These are phyloP conservation scores for Arctostaphylos glauca DNA, from an alignment of 148 eudicot species.

Conservation along the genomic window DNA sequence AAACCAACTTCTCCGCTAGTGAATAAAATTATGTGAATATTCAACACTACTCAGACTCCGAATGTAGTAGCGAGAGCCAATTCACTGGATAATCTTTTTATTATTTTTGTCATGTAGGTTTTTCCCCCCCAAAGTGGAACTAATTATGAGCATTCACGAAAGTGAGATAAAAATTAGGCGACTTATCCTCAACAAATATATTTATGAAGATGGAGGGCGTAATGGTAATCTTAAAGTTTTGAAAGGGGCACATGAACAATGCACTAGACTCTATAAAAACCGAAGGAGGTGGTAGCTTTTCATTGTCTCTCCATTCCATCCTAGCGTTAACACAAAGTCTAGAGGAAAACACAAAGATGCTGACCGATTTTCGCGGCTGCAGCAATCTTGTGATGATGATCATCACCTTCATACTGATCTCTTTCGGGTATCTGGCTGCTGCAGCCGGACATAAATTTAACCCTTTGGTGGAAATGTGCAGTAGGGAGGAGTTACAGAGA, in stretches of 20 bases:
- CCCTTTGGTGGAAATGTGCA: slow-evolving; percentile 25
- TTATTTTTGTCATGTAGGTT: no score
- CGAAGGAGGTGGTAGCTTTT: slow-evolving; percentile 26
- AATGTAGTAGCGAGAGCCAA: no score
- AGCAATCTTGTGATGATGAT: slow-evolving; percentile 22
- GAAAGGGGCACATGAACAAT: slow-evolving; percentile 28
- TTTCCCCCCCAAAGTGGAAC: no score
- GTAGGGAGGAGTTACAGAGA: slow-evolving; percentile 44
- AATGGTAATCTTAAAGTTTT: background rate
- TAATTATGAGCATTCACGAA: no score
- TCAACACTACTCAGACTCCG: no score
- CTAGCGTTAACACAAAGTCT: slow-evolving; percentile 24
- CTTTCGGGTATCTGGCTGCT: slow-evolving; percentile 14
- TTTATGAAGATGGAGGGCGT: background rate
- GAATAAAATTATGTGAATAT: background rate
- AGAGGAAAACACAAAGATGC: slow-evolving; percentile 18
- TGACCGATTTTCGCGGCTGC: slow-evolving; percentile 29
- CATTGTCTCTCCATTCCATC: slow-evolving; percentile 31
- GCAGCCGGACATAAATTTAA: slow-evolving; percentile 16
- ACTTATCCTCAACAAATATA: background rate
- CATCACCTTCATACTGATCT: slow-evolving; percentile 1
- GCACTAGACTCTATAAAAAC: slow-evolving; percentile 20
- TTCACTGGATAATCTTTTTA: no score
- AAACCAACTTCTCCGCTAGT: no score
- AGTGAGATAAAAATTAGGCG: no score